Percentiles rank a stretch among this genome's conserved stretches.
These are phyloP conservation scores for Ceriops tagal DNA, from an alignment of 345 rosid species.

Conservation along the genomic window DNA sequence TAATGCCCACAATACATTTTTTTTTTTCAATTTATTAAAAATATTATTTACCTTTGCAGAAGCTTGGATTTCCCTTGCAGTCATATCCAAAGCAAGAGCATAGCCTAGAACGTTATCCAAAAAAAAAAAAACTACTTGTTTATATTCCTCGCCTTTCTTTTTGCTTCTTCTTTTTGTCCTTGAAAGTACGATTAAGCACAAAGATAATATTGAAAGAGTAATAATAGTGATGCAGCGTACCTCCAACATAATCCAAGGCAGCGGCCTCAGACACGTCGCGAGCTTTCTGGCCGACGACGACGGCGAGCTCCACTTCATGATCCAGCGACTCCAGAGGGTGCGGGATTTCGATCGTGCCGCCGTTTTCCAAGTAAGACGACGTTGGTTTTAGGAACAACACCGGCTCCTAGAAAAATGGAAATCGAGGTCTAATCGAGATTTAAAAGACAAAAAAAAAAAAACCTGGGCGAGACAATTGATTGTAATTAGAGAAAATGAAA, in stretches of 20 bases:
- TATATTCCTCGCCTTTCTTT: too few species aligned
- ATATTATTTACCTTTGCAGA: slow-evolving; percentile 63
- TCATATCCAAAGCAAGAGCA: slow-evolving; percentile 93
- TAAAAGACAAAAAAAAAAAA: neutral
- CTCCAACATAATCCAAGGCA: slow-evolving; percentile 90
- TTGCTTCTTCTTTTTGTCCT: too few species aligned
- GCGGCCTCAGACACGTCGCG: slow-evolving; percentile 68
- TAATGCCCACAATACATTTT: too few species aligned
- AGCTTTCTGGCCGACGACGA: slow-evolving; percentile 71
- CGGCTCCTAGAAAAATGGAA: slow-evolving; percentile 47
- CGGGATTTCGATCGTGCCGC: slow-evolving; percentile 92
- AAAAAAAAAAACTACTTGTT: too few species aligned
- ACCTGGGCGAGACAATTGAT: neutral
- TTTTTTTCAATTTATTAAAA: too few species aligned
- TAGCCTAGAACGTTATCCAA: slow-evolving; percentile 45
- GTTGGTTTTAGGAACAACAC: slow-evolving; percentile 90
- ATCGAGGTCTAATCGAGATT: neutral
- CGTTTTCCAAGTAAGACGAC: slow-evolving; percentile 77
- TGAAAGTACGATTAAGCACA: too few species aligned
- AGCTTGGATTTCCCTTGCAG: slow-evolving; percentile 84
- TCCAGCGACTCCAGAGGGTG: slow-evolving; percentile 64
- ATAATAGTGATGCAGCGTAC: slow-evolving; percentile 19
- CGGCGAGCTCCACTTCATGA: slow-evolving; percentile 96
- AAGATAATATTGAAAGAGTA: too few species aligned
- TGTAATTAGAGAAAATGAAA: neutral